Evolutionary conservation across 257 asterid species (phyloP), one percentile per base, ranked within the genome.

Genomic region (Handroanthus guayacan): DNA sequence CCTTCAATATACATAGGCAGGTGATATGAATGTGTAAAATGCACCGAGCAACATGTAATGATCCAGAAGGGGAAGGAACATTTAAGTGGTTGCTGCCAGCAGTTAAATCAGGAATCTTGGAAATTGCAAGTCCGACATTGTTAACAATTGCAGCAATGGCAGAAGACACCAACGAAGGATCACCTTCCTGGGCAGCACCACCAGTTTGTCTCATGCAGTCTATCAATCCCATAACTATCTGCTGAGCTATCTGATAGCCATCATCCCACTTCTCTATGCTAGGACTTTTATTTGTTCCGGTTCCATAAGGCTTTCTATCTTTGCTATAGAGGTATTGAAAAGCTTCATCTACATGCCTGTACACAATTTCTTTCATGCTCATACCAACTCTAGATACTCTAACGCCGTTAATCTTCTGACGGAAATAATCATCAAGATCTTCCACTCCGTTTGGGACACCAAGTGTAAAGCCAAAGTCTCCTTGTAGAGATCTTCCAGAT

Each of bases 121-220:
- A 87, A 52, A 89, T 82, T 71, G 89, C 92, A 65, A 77, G 92
- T 54, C 97, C 97, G 64, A 90, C 89, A 71, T 79, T 95, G 81
- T 85, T 80, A 43, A 95, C 82, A 80, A 95, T 89, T 64, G 98
- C 98, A 78, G 97, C 88, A 83, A 95, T 84, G 50, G 99, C 99
- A 31, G 97, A 93, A 38, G 99, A 91, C 66, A 95, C 97, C 87
- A 95, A 84, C 20, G 90, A 85, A 63, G 99, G 99, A 72, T 93
- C 98, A 43, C 98, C 99, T 90, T 95, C 99, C 87, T 95, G 99
- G 80, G 99, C 99, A 38, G 99, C 98, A 80, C 99, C 99, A 64
- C 99, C 99, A 76, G 99, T 95, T 84, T 93, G 98, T 76, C 92
- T 93, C 96, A 95, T 95, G 89, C 99, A 95, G 71, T 95, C 99